Percentiles rank a stretch among this genome's conserved stretches.
These are phyloP conservation scores for Eragrostis nindensis DNA, from an alignment of 176 grass and related monocot species.

Conservation along the genomic window DNA sequence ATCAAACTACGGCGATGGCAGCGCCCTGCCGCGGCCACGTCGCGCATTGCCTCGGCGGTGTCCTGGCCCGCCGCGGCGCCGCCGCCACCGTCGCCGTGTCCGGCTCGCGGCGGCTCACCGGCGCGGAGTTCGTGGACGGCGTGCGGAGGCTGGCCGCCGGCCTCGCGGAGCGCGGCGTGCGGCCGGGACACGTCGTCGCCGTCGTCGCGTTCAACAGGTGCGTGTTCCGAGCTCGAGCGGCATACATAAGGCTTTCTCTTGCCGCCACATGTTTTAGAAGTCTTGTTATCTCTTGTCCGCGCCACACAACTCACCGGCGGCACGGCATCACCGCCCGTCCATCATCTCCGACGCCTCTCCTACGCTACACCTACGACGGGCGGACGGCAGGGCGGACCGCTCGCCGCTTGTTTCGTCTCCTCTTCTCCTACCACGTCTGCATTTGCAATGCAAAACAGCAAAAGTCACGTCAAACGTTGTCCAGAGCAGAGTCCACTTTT, in stretches of 20 bases:
- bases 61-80: conserved; percentile 17
- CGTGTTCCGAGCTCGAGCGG: background rate
- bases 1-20: conserved; percentile 1
- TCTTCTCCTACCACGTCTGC: too few relatives aligned
- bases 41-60: conserved; percentile 58
- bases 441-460: too few relatives aligned
- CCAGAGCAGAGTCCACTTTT: too few relatives aligned
- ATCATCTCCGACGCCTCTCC: too few relatives aligned
- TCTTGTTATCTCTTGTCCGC: too few relatives aligned
- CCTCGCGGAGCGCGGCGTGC: conserved; percentile 49
- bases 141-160: conserved; percentile 55
- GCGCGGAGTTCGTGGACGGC: conserved; percentile 46
- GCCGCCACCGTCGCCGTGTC: conserved; percentile 13
- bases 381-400: too few relatives aligned
- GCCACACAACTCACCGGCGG: too few relatives aligned
- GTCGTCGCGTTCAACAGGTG: conserved; percentile 87
- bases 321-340: too few relatives aligned
- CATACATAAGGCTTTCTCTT: background rate
- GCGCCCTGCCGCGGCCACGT: conserved; percentile 52
- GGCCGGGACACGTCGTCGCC: conserved; percentile 53
- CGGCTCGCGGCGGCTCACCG: conserved; percentile 26
- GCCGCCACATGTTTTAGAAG: too few relatives aligned
- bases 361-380: too few relatives aligned
- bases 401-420: too few relatives aligned
- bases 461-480: too few relatives aligned